Evolutionary conservation across 495 filamentous ascomycete genomes (phyloP).

Genomic region (Monascus purpureus): DNA sequence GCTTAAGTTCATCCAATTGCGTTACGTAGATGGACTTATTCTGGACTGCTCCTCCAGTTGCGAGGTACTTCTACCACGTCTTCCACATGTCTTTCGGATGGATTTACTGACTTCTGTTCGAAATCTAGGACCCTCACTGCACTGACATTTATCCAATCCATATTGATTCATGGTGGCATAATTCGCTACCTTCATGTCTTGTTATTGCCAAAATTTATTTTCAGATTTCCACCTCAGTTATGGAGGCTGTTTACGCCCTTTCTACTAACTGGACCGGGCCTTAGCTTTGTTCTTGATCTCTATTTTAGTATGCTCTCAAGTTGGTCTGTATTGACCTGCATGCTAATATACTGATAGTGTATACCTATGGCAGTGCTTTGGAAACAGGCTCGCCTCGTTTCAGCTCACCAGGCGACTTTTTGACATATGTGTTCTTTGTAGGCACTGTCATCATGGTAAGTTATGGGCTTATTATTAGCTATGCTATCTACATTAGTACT

Average conservation of each 20-base stretch:
- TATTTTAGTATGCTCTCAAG: constrained; percentile 51
- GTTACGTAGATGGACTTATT: constrained; percentile 53
- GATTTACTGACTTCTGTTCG: not conserved
- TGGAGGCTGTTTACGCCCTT: constrained; percentile 62
- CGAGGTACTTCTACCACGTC: constrained; percentile 37
- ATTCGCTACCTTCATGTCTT: constrained; percentile 38
- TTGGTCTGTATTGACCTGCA: constrained; percentile 3
- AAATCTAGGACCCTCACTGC: constrained; percentile 55
- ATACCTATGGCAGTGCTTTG: constrained; percentile 47
- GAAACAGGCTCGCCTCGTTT: constrained; percentile 49
- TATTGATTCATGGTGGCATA: constrained; percentile 46
- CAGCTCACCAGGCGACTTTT: constrained; percentile 50
- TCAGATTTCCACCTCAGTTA: constrained; percentile 51
- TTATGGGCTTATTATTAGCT: constrained; percentile 12
- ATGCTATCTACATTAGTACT: constrained; percentile 23
- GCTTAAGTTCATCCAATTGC: too few relatives aligned
- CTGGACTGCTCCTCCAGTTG: constrained; percentile 55
- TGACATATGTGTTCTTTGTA: constrained; percentile 52
- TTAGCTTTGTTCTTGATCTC: constrained; percentile 65
- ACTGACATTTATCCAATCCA: constrained; percentile 47
- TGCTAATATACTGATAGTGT: constrained; percentile 37
- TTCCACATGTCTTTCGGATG: not conserved
- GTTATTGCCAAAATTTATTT: constrained; percentile 41
- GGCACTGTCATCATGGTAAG: constrained; percentile 47
- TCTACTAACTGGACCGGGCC: constrained; percentile 47